Percentiles rank a stretch among this genome's conserved stretches.
phyloP scores from a whole-genome alignment of 177 flowering plant species.

The Vitis hybrid region DNA sequence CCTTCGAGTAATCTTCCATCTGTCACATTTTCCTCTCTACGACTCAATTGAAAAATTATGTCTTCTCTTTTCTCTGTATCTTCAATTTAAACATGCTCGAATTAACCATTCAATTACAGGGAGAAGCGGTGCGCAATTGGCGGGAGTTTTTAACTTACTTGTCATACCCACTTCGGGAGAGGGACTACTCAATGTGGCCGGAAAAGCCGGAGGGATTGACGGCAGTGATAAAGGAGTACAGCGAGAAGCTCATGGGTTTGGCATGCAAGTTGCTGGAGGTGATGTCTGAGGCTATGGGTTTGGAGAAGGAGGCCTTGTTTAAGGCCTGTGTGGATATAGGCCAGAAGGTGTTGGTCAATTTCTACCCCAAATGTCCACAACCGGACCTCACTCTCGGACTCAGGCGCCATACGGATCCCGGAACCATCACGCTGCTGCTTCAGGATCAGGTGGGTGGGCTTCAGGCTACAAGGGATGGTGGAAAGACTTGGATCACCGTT shows the following conservation, averaged over 20 bases:
- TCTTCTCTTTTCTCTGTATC: too few relatives aligned
- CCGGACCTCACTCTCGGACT: constrained; percentile 89
- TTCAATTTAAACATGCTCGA: too few relatives aligned
- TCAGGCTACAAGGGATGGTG: constrained; percentile 85
- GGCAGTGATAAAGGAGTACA: constrained; percentile 55
- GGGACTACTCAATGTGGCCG: constrained; percentile 94
- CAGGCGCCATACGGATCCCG: constrained; percentile 90
- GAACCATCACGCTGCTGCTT: constrained; percentile 79
- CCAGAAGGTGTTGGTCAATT: constrained; percentile 82
- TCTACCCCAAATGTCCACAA: constrained; percentile 86
- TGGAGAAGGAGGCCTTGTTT: constrained; percentile 69
- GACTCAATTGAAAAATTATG: background rate
- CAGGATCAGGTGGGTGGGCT: constrained; percentile 93
- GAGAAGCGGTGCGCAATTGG: constrained; percentile 88
- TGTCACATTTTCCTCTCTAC: too few relatives aligned
- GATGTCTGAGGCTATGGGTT: constrained; percentile 83
- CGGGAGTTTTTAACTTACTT: constrained; percentile 85
- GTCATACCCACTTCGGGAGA: constrained; percentile 58
- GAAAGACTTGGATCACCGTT: constrained; percentile 90
- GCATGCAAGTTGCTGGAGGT: constrained; percentile 79
- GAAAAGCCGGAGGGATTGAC: constrained; percentile 84
- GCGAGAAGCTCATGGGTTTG: constrained; percentile 66
- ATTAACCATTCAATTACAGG: constrained; percentile 32
- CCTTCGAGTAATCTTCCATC: constrained; percentile 43
- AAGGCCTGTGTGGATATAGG: constrained; percentile 92